Base-by-base conservation (phyloP, 2,329 filamentous ascomycete genomes). In the Phyllachora maydis region DNA sequence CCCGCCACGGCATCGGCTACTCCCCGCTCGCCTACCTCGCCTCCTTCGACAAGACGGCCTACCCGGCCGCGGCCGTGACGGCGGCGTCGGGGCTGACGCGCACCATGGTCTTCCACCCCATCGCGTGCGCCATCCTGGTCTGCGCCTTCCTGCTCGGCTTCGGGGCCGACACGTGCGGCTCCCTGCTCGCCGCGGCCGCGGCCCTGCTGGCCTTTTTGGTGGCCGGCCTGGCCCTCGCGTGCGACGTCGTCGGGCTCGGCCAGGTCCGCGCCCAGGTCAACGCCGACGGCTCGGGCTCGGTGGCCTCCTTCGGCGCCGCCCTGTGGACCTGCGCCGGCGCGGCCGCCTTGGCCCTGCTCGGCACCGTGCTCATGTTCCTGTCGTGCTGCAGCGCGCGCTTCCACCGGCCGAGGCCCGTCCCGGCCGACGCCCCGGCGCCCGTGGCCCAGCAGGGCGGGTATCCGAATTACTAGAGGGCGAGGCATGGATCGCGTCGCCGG, bases 51-150 rank as follows among this genome's bases (percentile, higher is more conserved):
- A n/a, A n/a, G n/a, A n/a, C n/a, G n/a, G n/a, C n/a, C n/a, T n/a
- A n/a, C n/a, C n/a, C n/a, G n/a, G n/a, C n/a, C n/a, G n/a, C n/a
- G n/a, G n/a, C n/a, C n/a, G n/a, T n/a, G n/a, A n/a, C n/a, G n/a
- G n/a, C n/a, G n/a, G n/a, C n/a, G n/a, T n/a, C 52, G 31, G 47
- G 42, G 14, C 49, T 71, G 19, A 69, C 65, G 19, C 49, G 51
- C 31, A 59, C 62, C 30, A 63, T 72, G 62, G 43, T 72, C 24
- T 52, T 73, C 28, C 66, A 72, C 46, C 64, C 67, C 14, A 46
- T 72, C 35, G 61, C 54, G n/a, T 52, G 54, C 29, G 63, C 47
- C 26, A 40, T 70, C 3, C 49, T 55, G 34, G 69, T 70, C 46
- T 47, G 69, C 30, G 59, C 63, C 28, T 68, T 68, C 43, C 36